Conservation (phyloP, 768 basidiomycete genomes). For the Panellus pusillus region DNA sequence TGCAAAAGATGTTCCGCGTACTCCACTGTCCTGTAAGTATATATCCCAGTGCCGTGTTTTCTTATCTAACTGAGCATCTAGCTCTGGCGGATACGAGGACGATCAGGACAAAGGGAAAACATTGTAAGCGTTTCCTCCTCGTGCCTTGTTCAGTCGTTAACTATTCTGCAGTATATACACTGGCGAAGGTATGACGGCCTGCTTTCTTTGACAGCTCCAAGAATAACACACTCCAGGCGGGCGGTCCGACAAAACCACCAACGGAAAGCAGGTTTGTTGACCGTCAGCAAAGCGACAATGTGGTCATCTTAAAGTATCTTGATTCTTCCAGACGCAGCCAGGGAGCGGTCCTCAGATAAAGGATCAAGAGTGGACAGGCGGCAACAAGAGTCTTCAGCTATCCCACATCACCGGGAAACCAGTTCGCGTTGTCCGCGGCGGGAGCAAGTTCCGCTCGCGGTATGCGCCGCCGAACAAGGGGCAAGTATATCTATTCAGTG, state of each 20-base stretch:
- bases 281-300: too few species aligned
- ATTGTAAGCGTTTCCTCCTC: slow-evolving; percentile 30
- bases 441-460: slow-evolving; percentile 9
- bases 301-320: not conserved
- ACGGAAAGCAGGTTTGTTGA: not conserved
- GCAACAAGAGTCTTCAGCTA: slow-evolving; percentile 26
- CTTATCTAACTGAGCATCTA: not conserved
- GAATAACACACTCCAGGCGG: not conserved
- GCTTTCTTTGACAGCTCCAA: not conserved
- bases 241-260: not conserved
- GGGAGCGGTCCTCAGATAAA: slow-evolving; percentile 37
- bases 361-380: slow-evolving; percentile 25
- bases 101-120: slow-evolving; percentile 36
- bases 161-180: slow-evolving; percentile 1
- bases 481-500: slow-evolving; percentile 12
- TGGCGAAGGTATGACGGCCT: not conserved
- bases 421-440: slow-evolving; percentile 40
- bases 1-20: slow-evolving; percentile 31
- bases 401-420: slow-evolving; percentile 31
- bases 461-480: slow-evolving; percentile 29
- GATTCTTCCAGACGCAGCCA: not conserved
- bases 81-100: slow-evolving; percentile 42
- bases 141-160: not conserved
- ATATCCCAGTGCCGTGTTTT: not conserved
- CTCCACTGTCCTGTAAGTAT: slow-evolving; percentile 38